Percentiles rank a stretch among this genome's conserved stretches.
These are phyloP conservation scores for Hanseniaspora pseudoguilliermondii DNA, from an alignment of 805 yeast species.

Conservation along the genomic window DNA sequence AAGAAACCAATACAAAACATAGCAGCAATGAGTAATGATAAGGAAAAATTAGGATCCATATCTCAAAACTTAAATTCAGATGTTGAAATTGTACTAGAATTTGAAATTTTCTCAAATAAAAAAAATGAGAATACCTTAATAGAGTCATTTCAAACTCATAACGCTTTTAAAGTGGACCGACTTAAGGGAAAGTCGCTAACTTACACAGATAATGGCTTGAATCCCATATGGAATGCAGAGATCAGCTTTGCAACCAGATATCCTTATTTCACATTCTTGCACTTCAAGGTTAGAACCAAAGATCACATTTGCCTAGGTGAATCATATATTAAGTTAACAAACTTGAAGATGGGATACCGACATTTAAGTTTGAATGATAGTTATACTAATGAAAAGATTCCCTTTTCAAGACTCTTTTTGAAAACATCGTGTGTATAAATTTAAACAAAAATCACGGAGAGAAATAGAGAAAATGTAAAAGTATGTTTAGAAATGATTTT, in stretches of 20 bases:
- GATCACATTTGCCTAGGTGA: conserved; percentile 39
- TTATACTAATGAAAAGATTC: conserved; percentile 61
- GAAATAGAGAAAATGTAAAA: no score
- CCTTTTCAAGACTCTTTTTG: conserved; percentile 46
- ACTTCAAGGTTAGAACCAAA: conserved; percentile 38
- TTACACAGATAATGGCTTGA: conserved; percentile 64
- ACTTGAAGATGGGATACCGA: conserved; percentile 66
- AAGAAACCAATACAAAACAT: conserved; percentile 48
- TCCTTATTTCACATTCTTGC: conserved; percentile 40
- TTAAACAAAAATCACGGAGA: not conserved
- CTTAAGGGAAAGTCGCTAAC: conserved; percentile 20
- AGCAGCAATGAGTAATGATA: not conserved
- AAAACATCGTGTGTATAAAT: not conserved
- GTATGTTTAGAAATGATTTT: no score
- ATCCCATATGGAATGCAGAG: conserved; percentile 65
- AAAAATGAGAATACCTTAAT: conserved; percentile 16
- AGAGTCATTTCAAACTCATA: conserved; percentile 19
- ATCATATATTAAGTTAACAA: conserved; percentile 46
- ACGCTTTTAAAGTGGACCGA: conserved; percentile 17
- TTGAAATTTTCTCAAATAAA: conserved; percentile 17
- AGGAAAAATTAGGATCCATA: not conserved
- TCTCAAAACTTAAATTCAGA: conserved; percentile 19
- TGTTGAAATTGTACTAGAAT: conserved; percentile 20
- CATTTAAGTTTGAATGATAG: conserved; percentile 65
- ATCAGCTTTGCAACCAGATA: conserved; percentile 33